These are phyloP conservation scores for Neurospora sp. DNA, from an alignment of 495 filamentous ascomycete species.

Conservation along the genomic window DNA sequence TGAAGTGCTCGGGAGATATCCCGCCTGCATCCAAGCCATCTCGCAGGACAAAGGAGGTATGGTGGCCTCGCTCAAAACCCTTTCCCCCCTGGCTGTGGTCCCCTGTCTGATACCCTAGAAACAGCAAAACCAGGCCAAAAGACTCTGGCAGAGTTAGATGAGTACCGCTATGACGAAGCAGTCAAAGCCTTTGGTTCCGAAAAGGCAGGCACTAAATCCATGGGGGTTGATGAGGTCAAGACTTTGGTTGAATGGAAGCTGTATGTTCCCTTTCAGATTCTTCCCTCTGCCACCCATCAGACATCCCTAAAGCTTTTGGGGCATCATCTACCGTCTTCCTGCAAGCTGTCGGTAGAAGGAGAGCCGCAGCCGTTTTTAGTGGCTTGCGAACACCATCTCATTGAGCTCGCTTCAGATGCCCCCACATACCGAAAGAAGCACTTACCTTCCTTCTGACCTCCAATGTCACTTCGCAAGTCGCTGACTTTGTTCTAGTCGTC, in stretches of 20 bases:
- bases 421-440: not conserved
- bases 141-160: slow-evolving; percentile 37
- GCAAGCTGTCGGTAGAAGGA: not conserved
- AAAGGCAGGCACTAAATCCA: slow-evolving; percentile 14
- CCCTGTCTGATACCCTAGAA: slow-evolving; percentile 1
- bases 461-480: slow-evolving; percentile 1
- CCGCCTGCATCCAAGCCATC: slow-evolving; percentile 28
- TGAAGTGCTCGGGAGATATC: slow-evolving; percentile 23
- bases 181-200: slow-evolving; percentile 24
- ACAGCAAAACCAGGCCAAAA: slow-evolving; percentile 32
- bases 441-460: not conserved
- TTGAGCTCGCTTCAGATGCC: not conserved
- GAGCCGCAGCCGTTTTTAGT: not conserved
- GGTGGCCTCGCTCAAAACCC: slow-evolving; percentile 3
- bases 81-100: not conserved
- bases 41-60: slow-evolving; percentile 31
- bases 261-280: slow-evolving; percentile 27
- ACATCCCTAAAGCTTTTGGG: not conserved
- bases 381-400: not conserved
- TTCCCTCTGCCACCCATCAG: not conserved
- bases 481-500: slow-evolving; percentile 29
- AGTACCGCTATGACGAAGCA: slow-evolving; percentile 37
- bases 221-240: slow-evolving; percentile 35
- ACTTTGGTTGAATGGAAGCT: slow-evolving; percentile 68
- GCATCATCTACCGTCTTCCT: not conserved